Evolutionary conservation across 2,329 filamentous ascomycete genomes (phyloP).

Genomic region (Leptographium flavum): DNA sequence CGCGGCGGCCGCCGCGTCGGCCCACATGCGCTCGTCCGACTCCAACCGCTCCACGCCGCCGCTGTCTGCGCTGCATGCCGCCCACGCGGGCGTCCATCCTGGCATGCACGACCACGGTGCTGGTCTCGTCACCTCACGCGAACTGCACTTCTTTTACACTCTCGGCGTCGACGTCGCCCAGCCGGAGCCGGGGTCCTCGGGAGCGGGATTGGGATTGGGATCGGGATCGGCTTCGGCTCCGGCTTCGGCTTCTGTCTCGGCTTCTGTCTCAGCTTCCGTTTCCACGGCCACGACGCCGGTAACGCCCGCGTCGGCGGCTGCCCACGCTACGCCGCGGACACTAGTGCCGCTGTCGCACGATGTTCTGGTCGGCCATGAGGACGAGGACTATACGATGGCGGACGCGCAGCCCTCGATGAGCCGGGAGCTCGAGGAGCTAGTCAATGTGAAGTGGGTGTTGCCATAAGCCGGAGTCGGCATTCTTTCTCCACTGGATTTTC

Average conservation of each 20-base stretch:
- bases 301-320: neutral
- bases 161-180: conserved; percentile 1
- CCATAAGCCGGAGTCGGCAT: neutral
- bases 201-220: too few relatives aligned
- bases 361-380: neutral
- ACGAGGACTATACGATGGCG: neutral
- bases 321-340: neutral
- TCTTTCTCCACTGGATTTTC: too few relatives aligned
- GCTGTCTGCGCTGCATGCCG: too few relatives aligned
- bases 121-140: conserved; percentile 1
- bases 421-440: conserved; percentile 1
- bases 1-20: neutral
- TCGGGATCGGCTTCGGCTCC: neutral
- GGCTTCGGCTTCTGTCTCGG: neutral
- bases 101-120: neutral
- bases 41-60: neutral
- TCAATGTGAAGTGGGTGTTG: neutral
- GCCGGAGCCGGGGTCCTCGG: neutral
- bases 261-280: neutral
- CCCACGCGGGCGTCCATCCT: neutral
- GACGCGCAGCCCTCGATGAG: neutral
- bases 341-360: neutral
- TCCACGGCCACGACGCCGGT: neutral
- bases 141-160: conserved; percentile 5
- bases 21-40: neutral